Conservation (phyloP, 2,329 filamentous ascomycete species). For the Leptographium wingfieldii region DNA sequence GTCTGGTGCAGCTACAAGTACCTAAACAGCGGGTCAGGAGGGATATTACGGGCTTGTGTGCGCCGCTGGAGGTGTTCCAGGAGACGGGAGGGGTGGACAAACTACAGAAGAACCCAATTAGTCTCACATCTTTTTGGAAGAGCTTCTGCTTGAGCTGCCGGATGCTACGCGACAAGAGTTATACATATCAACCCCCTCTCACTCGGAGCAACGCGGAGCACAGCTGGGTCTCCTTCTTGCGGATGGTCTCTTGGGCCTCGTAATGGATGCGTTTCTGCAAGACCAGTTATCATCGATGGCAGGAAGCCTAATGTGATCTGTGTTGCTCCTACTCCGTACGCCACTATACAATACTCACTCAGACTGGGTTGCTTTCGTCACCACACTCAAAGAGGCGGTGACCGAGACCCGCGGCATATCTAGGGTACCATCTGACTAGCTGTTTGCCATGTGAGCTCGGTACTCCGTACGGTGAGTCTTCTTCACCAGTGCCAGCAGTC, state of each 20-base stretch:
- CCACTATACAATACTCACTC: constrained; percentile 73
- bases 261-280: constrained; percentile 52
- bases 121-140: constrained; percentile 63
- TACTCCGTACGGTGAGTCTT: no score
- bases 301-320: constrained; percentile 74
- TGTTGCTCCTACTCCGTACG: constrained; percentile 52
- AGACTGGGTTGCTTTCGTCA: constrained; percentile 30
- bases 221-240: constrained; percentile 61
- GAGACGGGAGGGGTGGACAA: constrained; percentile 52
- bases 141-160: constrained; percentile 40
- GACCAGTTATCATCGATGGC: constrained; percentile 69
- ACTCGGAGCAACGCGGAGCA: constrained; percentile 56
- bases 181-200: constrained; percentile 55
- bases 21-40: constrained; percentile 73
- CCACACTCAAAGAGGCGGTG: constrained; percentile 7
- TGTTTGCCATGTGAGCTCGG: neutral
- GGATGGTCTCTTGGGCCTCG: constrained; percentile 56
- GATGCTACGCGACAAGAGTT: constrained; percentile 28
- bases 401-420: neutral
- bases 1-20: constrained; percentile 98
- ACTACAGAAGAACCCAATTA: constrained; percentile 57
- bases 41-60: constrained; percentile 70
- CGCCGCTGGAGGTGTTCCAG: constrained; percentile 61
- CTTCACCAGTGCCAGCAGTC: neutral
- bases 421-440: neutral